phyloP scores from a whole-genome alignment of 495 filamentous ascomycete species.

The Lepraria neglecta region DNA sequence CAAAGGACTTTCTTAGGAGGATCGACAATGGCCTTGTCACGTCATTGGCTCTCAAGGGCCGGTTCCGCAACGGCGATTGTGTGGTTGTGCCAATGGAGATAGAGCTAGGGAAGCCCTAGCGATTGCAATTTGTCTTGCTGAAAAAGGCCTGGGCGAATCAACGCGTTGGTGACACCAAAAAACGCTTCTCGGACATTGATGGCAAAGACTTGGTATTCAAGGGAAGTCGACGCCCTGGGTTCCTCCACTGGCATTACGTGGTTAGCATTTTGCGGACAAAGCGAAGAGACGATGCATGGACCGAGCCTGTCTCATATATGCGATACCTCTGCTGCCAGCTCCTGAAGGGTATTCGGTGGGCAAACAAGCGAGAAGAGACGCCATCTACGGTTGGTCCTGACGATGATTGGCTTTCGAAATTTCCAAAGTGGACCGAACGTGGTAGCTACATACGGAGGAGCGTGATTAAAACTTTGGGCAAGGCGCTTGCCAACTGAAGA shows the following conservation, averaged over 20 bases:
- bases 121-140: background rate
- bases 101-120: too few relatives aligned
- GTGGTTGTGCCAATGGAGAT: background rate
- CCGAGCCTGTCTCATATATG: too few relatives aligned
- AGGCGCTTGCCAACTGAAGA: too few relatives aligned
- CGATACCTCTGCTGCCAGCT: too few relatives aligned
- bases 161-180: background rate
- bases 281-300: background rate
- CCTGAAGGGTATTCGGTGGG: too few relatives aligned
- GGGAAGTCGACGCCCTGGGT: background rate
- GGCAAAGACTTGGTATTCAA: background rate
- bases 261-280: background rate
- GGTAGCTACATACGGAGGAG: background rate
- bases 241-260: background rate
- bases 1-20: background rate
- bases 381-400: too few relatives aligned
- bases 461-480: background rate
- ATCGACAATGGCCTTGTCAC: background rate
- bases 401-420: too few relatives aligned
- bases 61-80: background rate
- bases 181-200: background rate
- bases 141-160: background rate
- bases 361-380: too few relatives aligned
- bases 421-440: background rate
- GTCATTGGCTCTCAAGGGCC: background rate